Evolutionary conservation across 2,329 filamentous ascomycete species (phyloP).

Genomic region (Neonectria magnoliae): DNA sequence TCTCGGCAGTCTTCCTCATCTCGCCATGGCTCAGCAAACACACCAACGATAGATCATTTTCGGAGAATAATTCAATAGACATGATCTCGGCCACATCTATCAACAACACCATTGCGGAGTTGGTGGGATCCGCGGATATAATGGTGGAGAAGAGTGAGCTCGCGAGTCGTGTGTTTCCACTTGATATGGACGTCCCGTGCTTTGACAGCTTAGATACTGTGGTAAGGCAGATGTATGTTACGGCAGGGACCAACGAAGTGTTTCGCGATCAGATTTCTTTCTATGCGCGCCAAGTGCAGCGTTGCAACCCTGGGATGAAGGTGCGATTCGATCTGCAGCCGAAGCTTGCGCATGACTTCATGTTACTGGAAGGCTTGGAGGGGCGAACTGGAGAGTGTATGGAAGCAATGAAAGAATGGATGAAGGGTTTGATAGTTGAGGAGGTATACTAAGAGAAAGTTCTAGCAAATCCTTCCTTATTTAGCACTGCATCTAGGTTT

Average conservation of each 20-base stretch:
- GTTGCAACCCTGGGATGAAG: conserved; percentile 18
- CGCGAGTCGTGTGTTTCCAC: conserved; percentile 7
- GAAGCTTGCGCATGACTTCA: conserved; percentile 25
- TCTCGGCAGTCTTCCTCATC: conserved; percentile 45
- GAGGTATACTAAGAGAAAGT: neutral
- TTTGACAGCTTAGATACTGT: conserved; percentile 14
- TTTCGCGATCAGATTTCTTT: conserved; percentile 18
- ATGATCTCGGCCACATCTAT: conserved; percentile 16
- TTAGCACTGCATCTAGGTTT: neutral
- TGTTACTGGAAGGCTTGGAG: conserved; percentile 21
- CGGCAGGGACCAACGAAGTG: conserved; percentile 19
- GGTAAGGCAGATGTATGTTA: conserved; percentile 13
- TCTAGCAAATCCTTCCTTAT: neutral
- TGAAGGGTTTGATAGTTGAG: neutral
- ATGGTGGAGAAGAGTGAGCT: neutral
- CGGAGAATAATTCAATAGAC: conserved; percentile 16
- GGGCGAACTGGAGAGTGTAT: conserved; percentile 18
- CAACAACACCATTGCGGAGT: neutral
- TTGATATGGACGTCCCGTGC: conserved; percentile 19
- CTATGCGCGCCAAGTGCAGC: conserved; percentile 14
- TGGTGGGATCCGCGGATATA: neutral
- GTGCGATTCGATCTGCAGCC: conserved; percentile 12
- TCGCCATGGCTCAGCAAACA: conserved; percentile 40
- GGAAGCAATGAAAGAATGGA: conserved; percentile 10
- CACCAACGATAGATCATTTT: conserved; percentile 10